Conservation (phyloP, 139 green algal genomes). For the Dunaliella sp. region DNA sequence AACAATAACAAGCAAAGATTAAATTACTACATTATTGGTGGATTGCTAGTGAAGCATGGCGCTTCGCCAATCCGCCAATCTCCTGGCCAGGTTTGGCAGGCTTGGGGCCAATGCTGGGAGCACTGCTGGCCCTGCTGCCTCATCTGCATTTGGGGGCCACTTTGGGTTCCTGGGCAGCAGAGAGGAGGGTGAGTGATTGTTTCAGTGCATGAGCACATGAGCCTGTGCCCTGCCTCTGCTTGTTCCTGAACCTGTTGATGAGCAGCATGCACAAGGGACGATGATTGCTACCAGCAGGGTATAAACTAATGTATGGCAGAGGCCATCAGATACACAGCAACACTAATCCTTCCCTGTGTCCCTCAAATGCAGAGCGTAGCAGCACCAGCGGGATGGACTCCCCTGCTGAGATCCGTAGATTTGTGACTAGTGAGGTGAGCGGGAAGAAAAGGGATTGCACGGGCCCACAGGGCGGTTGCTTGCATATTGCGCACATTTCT, state of each 20-base stretch:
- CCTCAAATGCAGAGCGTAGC: conserved; percentile 3
- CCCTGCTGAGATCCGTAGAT: background rate
- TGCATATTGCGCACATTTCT: too few species aligned
- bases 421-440: conserved; percentile 10
- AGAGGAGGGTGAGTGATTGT: background rate
- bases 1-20: too few species aligned
- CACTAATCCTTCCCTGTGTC: too few species aligned
- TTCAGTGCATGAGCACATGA: background rate
- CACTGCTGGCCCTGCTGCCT: background rate
- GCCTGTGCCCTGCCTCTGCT: background rate
- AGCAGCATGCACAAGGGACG: too few species aligned
- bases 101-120: background rate
- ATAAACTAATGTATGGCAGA: too few species aligned
- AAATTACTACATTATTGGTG: too few species aligned
- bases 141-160: background rate
- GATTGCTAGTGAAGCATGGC: too few species aligned
- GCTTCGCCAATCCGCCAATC: background rate
- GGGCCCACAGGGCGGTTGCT: too few species aligned
- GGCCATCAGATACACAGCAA: too few species aligned
- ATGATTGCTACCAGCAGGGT: too few species aligned
- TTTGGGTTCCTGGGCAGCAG: background rate
- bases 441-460: too few species aligned
- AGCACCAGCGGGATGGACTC: background rate
- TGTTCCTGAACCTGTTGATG: too few species aligned
- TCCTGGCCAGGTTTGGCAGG: background rate